A percentile compares a stretch with the other conserved stretches of the same genome.
Conservation (phyloP, 1,139 yeast species). For the Diutina sp. region DNA sequence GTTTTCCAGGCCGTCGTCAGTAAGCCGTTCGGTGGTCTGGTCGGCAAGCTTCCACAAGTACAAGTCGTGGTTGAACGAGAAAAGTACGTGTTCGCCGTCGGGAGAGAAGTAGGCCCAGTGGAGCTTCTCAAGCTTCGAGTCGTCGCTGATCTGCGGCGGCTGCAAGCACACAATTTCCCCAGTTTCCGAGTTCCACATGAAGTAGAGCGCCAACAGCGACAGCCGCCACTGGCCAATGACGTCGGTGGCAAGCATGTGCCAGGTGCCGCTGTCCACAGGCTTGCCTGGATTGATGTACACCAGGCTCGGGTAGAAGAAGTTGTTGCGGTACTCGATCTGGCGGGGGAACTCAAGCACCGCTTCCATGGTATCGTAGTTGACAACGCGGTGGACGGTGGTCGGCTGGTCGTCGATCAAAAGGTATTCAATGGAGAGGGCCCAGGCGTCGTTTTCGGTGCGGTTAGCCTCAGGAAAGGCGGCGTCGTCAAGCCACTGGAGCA, state of each 20-base stretch:
- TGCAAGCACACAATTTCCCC: slow-evolving; percentile 29
- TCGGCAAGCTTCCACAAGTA: slow-evolving; percentile 29
- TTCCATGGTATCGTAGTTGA: slow-evolving; percentile 8
- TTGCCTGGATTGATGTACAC: slow-evolving; percentile 21
- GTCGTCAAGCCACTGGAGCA: slow-evolving; percentile 17
- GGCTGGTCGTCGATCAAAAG: slow-evolving; percentile 7
- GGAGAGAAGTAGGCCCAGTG: slow-evolving; percentile 72
- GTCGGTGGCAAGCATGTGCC: slow-evolving; percentile 25
- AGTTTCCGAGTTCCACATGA: slow-evolving; percentile 27
- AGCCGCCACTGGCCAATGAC: slow-evolving; percentile 43
- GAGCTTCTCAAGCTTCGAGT: slow-evolving; percentile 14
- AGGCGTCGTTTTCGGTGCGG: slow-evolving; percentile 7
- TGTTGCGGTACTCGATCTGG: slow-evolving; percentile 21
- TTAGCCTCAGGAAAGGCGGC: slow-evolving; percentile 11
- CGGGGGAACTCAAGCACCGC: slow-evolving; percentile 10
- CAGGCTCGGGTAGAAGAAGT: slow-evolving; percentile 18
- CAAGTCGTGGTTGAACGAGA: slow-evolving; percentile 52
- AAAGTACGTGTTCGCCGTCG: slow-evolving; percentile 49
- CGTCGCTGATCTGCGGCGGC: slow-evolving; percentile 7
- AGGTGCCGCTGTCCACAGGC: slow-evolving; percentile 12
- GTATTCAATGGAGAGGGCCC: slow-evolving; percentile 17
- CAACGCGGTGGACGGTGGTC: slow-evolving; percentile 12
- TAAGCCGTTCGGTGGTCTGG: slow-evolving; percentile 28
- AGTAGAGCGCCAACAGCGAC: slow-evolving; percentile 54
- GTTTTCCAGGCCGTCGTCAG: slow-evolving; percentile 52